These are phyloP conservation scores for Orbilia quercus DNA, from an alignment of 2,329 filamentous ascomycete genomes.

Conservation along the genomic window DNA sequence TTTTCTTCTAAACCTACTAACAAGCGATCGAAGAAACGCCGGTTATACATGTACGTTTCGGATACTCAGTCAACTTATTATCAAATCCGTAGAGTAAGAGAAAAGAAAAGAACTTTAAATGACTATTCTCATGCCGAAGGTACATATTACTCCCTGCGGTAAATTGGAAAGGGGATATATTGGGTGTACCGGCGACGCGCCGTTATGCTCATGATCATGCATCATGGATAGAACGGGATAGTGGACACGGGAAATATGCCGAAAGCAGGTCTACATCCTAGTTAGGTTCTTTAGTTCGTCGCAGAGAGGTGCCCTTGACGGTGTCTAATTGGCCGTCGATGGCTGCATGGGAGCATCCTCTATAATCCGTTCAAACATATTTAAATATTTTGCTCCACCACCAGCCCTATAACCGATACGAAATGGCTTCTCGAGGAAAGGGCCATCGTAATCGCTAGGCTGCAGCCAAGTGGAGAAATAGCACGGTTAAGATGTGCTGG, in stretches of 20 bases:
- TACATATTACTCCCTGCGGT: constrained; percentile 16
- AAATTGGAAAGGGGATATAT: constrained; percentile 53
- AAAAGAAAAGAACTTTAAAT: constrained; percentile 1
- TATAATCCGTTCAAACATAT: constrained; percentile 34
- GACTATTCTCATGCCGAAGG: constrained; percentile 9
- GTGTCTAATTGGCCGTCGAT: constrained; percentile 35
- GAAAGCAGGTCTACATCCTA: constrained; percentile 18
- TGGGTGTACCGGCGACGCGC: constrained; percentile 33
- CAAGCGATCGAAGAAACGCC: constrained; percentile 34
- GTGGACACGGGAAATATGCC: constrained; percentile 18
- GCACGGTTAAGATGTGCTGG: constrained; percentile 44
- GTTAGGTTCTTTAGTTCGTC: constrained; percentile 23
- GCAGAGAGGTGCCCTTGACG: constrained; percentile 5
- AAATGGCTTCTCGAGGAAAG: constrained; percentile 9
- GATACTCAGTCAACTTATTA: constrained; percentile 13
- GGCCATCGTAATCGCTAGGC: constrained; percentile 40
- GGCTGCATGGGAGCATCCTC: constrained; percentile 27
- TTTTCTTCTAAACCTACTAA: constrained; percentile 2
- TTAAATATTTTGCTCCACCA: constrained; percentile 28
- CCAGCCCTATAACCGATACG: constrained; percentile 39
- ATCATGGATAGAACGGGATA: constrained; percentile 5
- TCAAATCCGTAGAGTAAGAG: constrained; percentile 7
- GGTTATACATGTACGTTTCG: constrained; percentile 24
- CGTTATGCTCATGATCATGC: constrained; percentile 15
- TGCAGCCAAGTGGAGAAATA: constrained; percentile 28